Evolutionary conservation across 2,329 filamentous ascomycete species (phyloP), one percentile per base, ranked within the genome.

Genomic region (Zymoseptoria pseudotritici): DNA sequence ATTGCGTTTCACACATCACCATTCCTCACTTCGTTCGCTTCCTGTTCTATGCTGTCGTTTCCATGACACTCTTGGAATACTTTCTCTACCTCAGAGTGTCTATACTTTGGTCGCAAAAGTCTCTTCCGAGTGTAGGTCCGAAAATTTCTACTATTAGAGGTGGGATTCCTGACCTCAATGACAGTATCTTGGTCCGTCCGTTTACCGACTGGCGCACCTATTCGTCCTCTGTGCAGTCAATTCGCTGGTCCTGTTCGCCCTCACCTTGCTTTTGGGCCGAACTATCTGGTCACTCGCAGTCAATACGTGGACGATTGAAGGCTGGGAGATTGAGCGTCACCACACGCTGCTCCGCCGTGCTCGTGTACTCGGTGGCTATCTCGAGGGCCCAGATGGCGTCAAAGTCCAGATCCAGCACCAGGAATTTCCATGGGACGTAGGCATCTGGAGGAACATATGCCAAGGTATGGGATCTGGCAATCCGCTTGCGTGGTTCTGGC

Each of bases 11-110:
- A 11, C 83, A 91, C 73, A 86, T 86, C 61, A 92, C 88, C 0
- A 89, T 91, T 68, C 90, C 90, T 7, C 87, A 93, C 76, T 94
- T 94, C 74, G 65, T 91, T 53, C 88, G 90, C 67, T 93, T 94
- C 76, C 79, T 94, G 51, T 71, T 85, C 63, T 92, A 85, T 71
- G 80, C 88, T 24, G 87, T 88, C 68, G 61, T 82, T 13, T 79
- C 87, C 1, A 84, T 90, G 66, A 61, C 70, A 2, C 86, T 86
- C 58, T 80, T 93, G 5, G 77, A 80, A 57, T 79, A 78, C 66
- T 80, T 89, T 52, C 76, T 91, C n/a, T 83, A 76, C 72, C 75
- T 76, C 13, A 84, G 88, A 58, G 78, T 83, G 62, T 72, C 76
- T 21, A 73, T 80, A 13, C 75, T 94, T 58, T 93, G 87, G 84